Evolutionary conservation across 2,329 filamentous ascomycete genomes (phyloP), one percentile per base, ranked within the genome.

Genomic region (Trichoderma sp.): DNA sequence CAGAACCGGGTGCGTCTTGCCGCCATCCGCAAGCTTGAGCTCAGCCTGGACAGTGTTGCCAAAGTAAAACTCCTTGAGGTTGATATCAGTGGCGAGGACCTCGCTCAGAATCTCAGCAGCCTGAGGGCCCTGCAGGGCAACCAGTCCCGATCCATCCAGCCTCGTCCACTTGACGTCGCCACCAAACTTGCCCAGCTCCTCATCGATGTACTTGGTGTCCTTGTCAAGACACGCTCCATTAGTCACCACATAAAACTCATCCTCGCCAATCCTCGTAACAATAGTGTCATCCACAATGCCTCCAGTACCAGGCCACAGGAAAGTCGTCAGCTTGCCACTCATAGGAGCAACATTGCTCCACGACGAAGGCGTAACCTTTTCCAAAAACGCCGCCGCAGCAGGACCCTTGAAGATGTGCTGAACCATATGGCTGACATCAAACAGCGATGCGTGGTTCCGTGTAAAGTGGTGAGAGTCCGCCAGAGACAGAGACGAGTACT

Each of bases 351-450:
- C 89, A 41, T 88, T 86, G 65, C 88, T 87, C 68, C 97, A 87
- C 62, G 91, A 91, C 14, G 93, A 92, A 0, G 97, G 97, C 0
- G 95, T 98, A 77, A 99, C 88, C 78, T 88, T 91, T 87, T 97
- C 92, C 45, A 99, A 90, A 83, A 98, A 97, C 5, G 90, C 90
- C 31, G 93, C 89, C 6, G 94, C 95, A 41, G 93, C 93, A 7
- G 94, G 91, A 0, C 97, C 97, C 69, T 91, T 91, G 82, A 99
- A 91, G 79, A 92, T 90, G 84, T 98, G 95, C 86, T 98, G 95
- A 77, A 93, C 95, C 96, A 98, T 98, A 86, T 98, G 97, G 83
- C 93, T 93, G 73, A 98, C 97, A 84, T 99, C 97, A 82, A 99
- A 99, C 78, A 99, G 87, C 78, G 95, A 98, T 75, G 94, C 93